Conservation (phyloP, 1,284 basidiomycete species). For the Pseudozyma thailandica region DNA sequence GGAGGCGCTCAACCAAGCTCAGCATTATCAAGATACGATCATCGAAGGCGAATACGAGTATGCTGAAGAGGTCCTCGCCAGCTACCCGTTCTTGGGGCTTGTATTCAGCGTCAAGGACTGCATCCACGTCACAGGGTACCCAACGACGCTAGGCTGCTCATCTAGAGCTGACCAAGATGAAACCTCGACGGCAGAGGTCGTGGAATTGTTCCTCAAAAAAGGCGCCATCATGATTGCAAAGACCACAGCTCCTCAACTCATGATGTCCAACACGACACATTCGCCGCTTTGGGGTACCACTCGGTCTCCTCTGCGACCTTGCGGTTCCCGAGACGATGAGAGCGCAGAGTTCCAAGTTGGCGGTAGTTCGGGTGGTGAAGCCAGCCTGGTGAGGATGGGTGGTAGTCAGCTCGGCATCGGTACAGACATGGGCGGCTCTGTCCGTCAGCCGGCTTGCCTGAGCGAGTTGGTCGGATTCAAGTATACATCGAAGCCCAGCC, state of each 20-base stretch:
- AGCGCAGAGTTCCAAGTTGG: constrained; percentile 48
- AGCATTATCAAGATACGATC: not conserved
- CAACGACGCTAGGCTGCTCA: constrained; percentile 46
- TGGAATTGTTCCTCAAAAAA: not conserved
- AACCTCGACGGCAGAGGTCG: constrained; percentile 6
- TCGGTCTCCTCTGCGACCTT: constrained; percentile 1
- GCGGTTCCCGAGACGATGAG: not conserved
- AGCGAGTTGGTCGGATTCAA: constrained; percentile 37
- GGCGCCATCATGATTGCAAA: constrained; percentile 55
- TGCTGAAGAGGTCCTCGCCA: not conserved
- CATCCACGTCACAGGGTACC: constrained; percentile 32
- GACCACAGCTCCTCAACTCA: constrained; percentile 51
- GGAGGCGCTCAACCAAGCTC: constrained; percentile 7
- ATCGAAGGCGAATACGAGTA: not conserved
- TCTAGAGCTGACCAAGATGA: constrained; percentile 15
- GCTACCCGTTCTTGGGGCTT: constrained; percentile 29
- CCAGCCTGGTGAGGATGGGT: constrained; percentile 35
- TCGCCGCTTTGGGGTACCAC: constrained; percentile 40
- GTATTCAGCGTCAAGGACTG: constrained; percentile 57
- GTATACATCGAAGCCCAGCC: constrained; percentile 3
- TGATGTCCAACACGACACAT: constrained; percentile 45
- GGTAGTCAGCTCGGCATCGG: constrained; percentile 49
- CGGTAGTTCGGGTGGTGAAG: constrained; percentile 54
- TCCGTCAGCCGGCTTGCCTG: constrained; percentile 51
- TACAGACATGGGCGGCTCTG: constrained; percentile 55